Percentiles rank a stretch among this genome's conserved stretches.
phyloP scores from a whole-genome alignment of 805 yeast genomes.

The Groenewaldozyma tartarivorans region DNA sequence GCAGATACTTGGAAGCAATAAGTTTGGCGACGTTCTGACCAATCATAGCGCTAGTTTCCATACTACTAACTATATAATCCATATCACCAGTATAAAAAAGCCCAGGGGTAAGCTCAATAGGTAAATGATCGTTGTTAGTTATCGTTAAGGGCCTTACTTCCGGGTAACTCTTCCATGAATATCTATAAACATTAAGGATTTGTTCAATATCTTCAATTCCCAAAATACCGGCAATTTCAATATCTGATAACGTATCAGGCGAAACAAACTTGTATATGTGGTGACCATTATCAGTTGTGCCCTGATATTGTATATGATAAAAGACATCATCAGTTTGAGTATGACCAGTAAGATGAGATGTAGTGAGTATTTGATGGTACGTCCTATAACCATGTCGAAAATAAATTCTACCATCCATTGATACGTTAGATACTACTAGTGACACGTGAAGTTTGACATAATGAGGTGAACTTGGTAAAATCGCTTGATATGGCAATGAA shows the following conservation, averaged over 20 bases:
- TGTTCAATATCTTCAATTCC: slow-evolving; percentile 14
- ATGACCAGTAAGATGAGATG: not conserved
- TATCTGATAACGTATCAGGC: slow-evolving; percentile 16
- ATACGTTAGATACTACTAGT: slow-evolving; percentile 5
- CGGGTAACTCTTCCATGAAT: slow-evolving; percentile 40
- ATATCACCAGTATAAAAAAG: slow-evolving; percentile 38
- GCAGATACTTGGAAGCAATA: too few species aligned
- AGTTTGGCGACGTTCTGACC: slow-evolving; percentile 43
- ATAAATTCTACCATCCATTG: slow-evolving; percentile 4
- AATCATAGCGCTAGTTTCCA: slow-evolving; percentile 43
- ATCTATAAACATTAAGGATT: slow-evolving; percentile 24
- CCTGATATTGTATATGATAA: slow-evolving; percentile 9
- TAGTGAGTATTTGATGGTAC: slow-evolving; percentile 4
- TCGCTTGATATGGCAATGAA: slow-evolving; percentile 1
- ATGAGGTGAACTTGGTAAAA: slow-evolving; percentile 20
- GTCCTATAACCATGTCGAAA: slow-evolving; percentile 5
- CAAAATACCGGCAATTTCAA: slow-evolving; percentile 18
- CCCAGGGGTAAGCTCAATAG: slow-evolving; percentile 26
- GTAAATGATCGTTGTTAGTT: slow-evolving; percentile 12
- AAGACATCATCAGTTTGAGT: slow-evolving; percentile 1
- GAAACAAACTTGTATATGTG: slow-evolving; percentile 39
- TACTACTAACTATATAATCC: slow-evolving; percentile 40
- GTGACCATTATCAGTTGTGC: slow-evolving; percentile 8
- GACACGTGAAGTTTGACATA: slow-evolving; percentile 35
- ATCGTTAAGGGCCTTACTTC: slow-evolving; percentile 24